Conservation (phyloP, 1,284 basidiomycete genomes). For the Ganoderma multipileum region DNA sequence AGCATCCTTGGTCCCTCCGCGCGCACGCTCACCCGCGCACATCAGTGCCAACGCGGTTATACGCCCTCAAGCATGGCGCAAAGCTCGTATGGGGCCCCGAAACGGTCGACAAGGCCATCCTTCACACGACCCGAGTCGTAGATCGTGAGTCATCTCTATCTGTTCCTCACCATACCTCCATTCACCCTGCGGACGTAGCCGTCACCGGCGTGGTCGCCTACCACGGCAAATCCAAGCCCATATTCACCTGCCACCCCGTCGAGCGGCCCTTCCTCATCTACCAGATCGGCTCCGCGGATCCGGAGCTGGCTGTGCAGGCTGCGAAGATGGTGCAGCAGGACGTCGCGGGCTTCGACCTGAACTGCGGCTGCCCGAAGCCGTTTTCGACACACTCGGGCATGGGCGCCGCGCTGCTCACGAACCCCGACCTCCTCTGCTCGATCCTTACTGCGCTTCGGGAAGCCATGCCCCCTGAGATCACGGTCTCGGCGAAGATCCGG, state of each 20-base stretch:
- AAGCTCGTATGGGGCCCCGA: slow-evolving; percentile 98
- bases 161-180: slow-evolving; percentile 9
- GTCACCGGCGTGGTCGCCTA: slow-evolving; percentile 91
- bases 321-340: slow-evolving; percentile 89
- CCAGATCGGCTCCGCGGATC: slow-evolving; percentile 93
- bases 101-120: slow-evolving; percentile 95
- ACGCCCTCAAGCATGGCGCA: slow-evolving; percentile 93
- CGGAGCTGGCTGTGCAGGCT: slow-evolving; percentile 90
- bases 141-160: slow-evolving; percentile 67
- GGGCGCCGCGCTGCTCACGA: slow-evolving; percentile 94
- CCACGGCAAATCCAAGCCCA: slow-evolving; percentile 80
- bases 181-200: slow-evolving; percentile 51
- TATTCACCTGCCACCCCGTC: slow-evolving; percentile 94
- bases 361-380: slow-evolving; percentile 95
- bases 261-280: slow-evolving; percentile 92
- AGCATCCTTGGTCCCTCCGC: slow-evolving; percentile 41
- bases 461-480: slow-evolving; percentile 79
- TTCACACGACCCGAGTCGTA: slow-evolving; percentile 84
- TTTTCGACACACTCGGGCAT: slow-evolving; percentile 96
- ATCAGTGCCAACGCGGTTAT: slow-evolving; percentile 82
- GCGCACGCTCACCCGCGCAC: slow-evolving; percentile 15
- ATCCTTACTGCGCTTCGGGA: slow-evolving; percentile 82
- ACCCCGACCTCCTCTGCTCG: slow-evolving; percentile 88
- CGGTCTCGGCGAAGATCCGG: slow-evolving; percentile 93
- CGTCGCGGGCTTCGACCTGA: slow-evolving; percentile 93